Evolutionary conservation across 805 yeast genomes (phyloP).

Genomic region (Candida yuanshanica): DNA sequence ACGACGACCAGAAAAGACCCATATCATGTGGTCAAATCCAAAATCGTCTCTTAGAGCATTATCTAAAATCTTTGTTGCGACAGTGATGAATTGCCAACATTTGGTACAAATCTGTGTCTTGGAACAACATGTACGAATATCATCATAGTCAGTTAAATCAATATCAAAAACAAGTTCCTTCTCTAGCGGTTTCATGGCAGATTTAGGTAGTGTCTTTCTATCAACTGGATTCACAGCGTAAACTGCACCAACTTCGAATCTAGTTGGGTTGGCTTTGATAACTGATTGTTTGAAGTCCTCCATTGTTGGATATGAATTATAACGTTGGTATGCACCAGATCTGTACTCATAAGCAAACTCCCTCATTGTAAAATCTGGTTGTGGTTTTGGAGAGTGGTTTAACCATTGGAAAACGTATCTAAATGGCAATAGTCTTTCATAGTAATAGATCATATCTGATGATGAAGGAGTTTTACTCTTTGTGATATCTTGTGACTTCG

Average conservation of each 20-base stretch:
- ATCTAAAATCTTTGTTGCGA: slow-evolving; percentile 75
- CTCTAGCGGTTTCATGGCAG: slow-evolving; percentile 69
- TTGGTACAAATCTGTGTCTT: slow-evolving; percentile 79
- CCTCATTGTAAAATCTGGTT: slow-evolving; percentile 74
- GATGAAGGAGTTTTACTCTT: slow-evolving; percentile 16
- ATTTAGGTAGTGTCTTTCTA: slow-evolving; percentile 68
- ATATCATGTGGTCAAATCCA: slow-evolving; percentile 78
- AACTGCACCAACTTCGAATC: slow-evolving; percentile 94
- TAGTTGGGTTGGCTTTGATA: slow-evolving; percentile 67
- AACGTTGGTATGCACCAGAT: slow-evolving; percentile 86
- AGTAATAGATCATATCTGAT: slow-evolving; percentile 68
- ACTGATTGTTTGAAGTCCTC: slow-evolving; percentile 80
- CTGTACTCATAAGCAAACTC: slow-evolving; percentile 91
- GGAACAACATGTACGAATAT: slow-evolving; percentile 86
- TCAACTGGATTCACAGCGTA: slow-evolving; percentile 85
- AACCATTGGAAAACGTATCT: slow-evolving; percentile 81
- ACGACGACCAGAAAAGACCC: slow-evolving; percentile 98
- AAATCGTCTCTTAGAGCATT: slow-evolving; percentile 76
- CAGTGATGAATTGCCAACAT: slow-evolving; percentile 90
- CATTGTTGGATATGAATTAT: slow-evolving; percentile 61
- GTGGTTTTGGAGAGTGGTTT: slow-evolving; percentile 74
- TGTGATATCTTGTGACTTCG: slow-evolving; percentile 2
- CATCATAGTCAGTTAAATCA: slow-evolving; percentile 96
- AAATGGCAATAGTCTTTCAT: slow-evolving; percentile 70
- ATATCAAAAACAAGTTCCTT: slow-evolving; percentile 95